Percentiles rank a stretch among this genome's conserved stretches.
phyloP scores from a whole-genome alignment of 768 basidiomycete genomes.

The Lyophyllum shimeji region DNA sequence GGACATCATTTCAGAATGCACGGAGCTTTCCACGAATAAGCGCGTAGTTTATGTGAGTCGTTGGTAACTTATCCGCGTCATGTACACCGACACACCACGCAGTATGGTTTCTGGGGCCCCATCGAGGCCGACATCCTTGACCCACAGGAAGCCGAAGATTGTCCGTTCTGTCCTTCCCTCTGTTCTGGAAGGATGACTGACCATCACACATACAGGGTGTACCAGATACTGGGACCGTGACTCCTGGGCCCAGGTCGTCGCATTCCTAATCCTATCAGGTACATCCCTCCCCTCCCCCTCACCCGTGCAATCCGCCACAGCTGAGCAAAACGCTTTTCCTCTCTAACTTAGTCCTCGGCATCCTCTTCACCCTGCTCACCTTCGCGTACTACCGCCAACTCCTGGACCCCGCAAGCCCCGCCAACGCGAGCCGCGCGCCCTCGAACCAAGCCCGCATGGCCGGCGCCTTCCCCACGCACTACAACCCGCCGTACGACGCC shows the following conservation, averaged over 20 bases:
- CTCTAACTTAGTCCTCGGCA: conserved; percentile 43
- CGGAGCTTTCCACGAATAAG: conserved; percentile 32
- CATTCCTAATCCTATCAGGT: conserved; percentile 61
- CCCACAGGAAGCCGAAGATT: conserved; percentile 40
- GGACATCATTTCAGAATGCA: conserved; percentile 59
- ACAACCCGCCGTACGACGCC: conserved; percentile 61
- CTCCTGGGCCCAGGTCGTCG: conserved; percentile 69
- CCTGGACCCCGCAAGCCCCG: conserved; percentile 62
- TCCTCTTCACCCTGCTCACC: conserved; percentile 63
- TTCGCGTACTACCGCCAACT: conserved; percentile 77
- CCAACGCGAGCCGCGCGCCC: conserved; percentile 51
- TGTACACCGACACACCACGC: conserved; percentile 10
- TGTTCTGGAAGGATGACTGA: conserved; percentile 1
- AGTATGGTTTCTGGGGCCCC: conserved; percentile 60
- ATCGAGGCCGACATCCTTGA: conserved; percentile 28
- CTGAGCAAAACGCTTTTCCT: background rate
- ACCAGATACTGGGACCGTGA: conserved; percentile 54
- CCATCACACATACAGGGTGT: conserved; percentile 57
- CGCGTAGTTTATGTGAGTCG: conserved; percentile 36
- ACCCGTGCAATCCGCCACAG: background rate
- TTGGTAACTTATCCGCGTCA: background rate
- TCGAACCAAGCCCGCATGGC: conserved; percentile 34
- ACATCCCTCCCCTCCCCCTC: conserved; percentile 22
- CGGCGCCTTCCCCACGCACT: conserved; percentile 46
- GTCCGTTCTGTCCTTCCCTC: conserved; percentile 33